Evolutionary conservation across 1,284 basidiomycete species (phyloP), one percentile per base, ranked within the genome.

Genomic region (Apiotrichum veenhuisii): DNA sequence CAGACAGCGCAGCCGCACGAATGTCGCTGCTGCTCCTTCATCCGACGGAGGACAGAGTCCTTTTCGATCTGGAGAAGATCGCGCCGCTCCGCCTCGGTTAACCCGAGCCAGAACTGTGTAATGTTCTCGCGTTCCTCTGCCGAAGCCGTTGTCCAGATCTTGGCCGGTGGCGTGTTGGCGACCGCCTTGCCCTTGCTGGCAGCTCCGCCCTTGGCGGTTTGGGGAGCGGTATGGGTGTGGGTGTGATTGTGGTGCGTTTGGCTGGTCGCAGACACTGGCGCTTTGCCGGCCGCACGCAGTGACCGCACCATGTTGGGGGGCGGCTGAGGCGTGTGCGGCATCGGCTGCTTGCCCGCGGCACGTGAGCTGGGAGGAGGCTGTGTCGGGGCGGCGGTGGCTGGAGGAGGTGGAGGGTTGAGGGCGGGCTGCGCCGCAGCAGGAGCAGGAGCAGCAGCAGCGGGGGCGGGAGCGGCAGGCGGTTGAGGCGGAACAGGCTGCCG

Each of bases 1-100:
- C 95, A 98, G 36, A 98, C 94, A 22, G 92, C 93, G 79, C 95
- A 98, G 64, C 85, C 86, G 76, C 95, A 98, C 62, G 85, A 87
- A 75, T 96, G 92, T 73, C 90, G 91, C 83, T 96, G 93, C 81
- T 96, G 92, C 77, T 96, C 95, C 82, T 97, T 97, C 92, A 98
- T 98, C 85, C 96, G 97, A 76, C 85, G 85, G 61, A 98, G 80
- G 27, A 98, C 94, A 17, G 91, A 91, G 75, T 98, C 92, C 80
- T 98, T 97, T 81, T 98, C 95, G 67, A 97, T 85, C 80, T 91
- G 89, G 73, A 98, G 89, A 57, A 98, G 83, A 75, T 86, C 87
- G 64, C 89, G 81, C 43, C 96, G 84, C 73, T 98, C 93, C 51
- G 87, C 85, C 78, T 97, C 91, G 47, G 84, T 84, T 12, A 98